These are phyloP conservation scores for Calonectria leucothoes DNA, from an alignment of 2,329 filamentous ascomycete genomes.

Conservation along the genomic window DNA sequence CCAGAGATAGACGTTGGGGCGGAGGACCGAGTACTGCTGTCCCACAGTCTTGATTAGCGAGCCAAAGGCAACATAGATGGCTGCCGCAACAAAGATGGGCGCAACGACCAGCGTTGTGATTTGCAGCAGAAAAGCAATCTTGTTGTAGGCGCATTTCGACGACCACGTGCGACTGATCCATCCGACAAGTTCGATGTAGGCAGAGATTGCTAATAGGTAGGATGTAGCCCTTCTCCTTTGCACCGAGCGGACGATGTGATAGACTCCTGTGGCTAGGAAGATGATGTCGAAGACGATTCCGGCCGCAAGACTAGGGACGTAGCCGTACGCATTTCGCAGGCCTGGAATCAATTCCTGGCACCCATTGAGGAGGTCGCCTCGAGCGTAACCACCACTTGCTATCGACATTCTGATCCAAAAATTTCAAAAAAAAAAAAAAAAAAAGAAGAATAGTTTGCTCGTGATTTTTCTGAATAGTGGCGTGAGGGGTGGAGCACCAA, in stretches of 20 bases:
- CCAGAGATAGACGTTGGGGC: constrained; percentile 8
- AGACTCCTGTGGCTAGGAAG: constrained; percentile 26
- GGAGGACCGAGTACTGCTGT: not conserved
- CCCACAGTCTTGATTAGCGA: not conserved
- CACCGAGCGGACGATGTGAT: constrained; percentile 32
- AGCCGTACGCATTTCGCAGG: constrained; percentile 33
- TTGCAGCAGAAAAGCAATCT: constrained; percentile 5
- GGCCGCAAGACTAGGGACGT: constrained; percentile 32
- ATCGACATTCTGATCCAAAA: constrained; percentile 25
- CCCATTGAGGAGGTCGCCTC: constrained; percentile 33
- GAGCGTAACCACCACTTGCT: constrained; percentile 26
- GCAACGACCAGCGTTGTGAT: constrained; percentile 14
- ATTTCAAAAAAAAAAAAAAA: too few species aligned
- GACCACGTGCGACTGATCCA: constrained; percentile 12
- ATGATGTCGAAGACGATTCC: constrained; percentile 35
- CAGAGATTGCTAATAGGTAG: constrained; percentile 28
- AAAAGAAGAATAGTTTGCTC: not conserved
- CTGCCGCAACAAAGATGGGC: constrained; percentile 9
- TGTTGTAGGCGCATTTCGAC: constrained; percentile 3
- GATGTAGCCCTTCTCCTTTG: constrained; percentile 33
- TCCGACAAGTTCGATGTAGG: constrained; percentile 21
- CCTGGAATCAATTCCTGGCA: constrained; percentile 32
- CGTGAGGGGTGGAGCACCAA: not conserved
- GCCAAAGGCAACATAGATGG: constrained; percentile 1
- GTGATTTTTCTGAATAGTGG: not conserved